These are phyloP conservation scores for Tylopilus subfusipes DNA, from an alignment of 768 basidiomycete species.

Conservation along the genomic window DNA sequence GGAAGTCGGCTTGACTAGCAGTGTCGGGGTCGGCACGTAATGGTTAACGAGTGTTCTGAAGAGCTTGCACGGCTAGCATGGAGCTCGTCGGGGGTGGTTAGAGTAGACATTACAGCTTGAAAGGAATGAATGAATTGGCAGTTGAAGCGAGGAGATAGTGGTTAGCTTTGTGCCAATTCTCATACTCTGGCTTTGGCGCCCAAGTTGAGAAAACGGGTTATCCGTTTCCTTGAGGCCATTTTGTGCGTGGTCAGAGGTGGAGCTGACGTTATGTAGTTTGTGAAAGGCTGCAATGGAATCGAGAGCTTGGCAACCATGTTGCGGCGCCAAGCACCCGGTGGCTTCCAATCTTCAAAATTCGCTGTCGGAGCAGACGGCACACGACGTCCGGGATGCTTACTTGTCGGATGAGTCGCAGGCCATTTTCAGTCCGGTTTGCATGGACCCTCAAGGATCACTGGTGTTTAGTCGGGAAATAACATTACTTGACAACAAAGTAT, in stretches of 20 bases:
- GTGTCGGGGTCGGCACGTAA: slow-evolving; percentile 8
- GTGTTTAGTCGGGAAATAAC: not conserved
- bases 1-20: not conserved
- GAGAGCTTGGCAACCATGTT: not conserved
- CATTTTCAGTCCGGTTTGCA: no score
- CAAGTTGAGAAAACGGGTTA: not conserved
- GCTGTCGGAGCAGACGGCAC: not conserved
- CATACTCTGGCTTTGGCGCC: slow-evolving; percentile 1
- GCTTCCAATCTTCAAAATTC: not conserved
- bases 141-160: slow-evolving; percentile 2
- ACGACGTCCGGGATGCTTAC: not conserved
- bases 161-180: not conserved
- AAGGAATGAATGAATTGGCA: slow-evolving; percentile 15
- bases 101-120: slow-evolving; percentile 12
- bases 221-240: not conserved
- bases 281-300: not conserved
- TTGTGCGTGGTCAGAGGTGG: not conserved
- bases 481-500: slow-evolving; percentile 5
- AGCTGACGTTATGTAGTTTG: slow-evolving; percentile 15
- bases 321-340: not conserved
- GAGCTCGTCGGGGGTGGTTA: slow-evolving; percentile 3
- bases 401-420: no score
- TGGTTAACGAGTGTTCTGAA: slow-evolving; percentile 12
- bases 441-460: not conserved
- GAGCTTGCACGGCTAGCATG: slow-evolving; percentile 13